Evolutionary conservation across 345 rosid genomes (phyloP).

Genomic region (Melaleuca alternifolia): DNA sequence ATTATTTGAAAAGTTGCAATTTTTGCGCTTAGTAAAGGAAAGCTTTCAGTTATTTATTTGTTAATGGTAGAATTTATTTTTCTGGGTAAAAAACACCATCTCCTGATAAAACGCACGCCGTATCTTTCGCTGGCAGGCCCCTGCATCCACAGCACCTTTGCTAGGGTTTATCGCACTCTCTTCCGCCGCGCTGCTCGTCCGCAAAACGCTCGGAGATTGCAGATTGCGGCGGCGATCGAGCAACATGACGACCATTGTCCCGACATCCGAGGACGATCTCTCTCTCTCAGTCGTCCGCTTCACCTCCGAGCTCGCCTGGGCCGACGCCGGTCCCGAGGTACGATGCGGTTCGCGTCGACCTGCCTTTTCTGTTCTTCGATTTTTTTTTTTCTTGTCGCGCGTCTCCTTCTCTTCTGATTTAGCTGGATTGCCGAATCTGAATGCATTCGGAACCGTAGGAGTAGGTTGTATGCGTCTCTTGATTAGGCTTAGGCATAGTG

Average conservation of each 20-base stretch:
- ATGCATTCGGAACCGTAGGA: neutral
- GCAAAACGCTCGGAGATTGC: neutral
- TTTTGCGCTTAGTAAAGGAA: neutral
- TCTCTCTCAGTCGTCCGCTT: conserved; percentile 82
- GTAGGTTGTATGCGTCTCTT: neutral
- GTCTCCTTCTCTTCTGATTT: neutral
- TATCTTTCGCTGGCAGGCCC: fast-evolving
- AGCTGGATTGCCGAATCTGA: neutral
- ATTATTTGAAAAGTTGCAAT: neutral
- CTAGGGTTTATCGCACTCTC: neutral
- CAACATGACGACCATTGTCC: conserved; percentile 78
- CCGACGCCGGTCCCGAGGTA: conserved; percentile 97
- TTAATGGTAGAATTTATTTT: neutral
- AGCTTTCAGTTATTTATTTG: neutral
- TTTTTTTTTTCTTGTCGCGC: no score
- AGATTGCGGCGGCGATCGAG: conserved; percentile 8
- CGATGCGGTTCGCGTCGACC: neutral
- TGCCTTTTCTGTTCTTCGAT: neutral
- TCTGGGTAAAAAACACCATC: neutral
- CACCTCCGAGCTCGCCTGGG: conserved; percentile 93
- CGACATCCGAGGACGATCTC: conserved; percentile 92
- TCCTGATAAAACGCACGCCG: neutral
- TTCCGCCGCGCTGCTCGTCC: neutral
- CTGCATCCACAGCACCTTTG: neutral
- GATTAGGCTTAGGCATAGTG: neutral